Conservation (phyloP, 495 filamentous ascomycete species). For the Usnea hakonensis region DNA sequence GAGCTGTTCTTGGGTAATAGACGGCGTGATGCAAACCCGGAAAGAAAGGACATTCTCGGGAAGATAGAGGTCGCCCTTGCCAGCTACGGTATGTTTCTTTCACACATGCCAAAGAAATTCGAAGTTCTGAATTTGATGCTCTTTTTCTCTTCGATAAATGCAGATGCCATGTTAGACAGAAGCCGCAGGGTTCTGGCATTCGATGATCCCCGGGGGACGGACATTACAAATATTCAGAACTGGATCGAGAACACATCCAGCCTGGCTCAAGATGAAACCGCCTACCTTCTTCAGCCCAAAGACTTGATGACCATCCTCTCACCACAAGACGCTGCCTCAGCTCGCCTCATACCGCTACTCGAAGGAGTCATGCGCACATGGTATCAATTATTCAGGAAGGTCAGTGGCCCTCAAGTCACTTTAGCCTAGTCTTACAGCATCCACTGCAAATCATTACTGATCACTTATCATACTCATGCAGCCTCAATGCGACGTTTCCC, state of each 20-base stretch:
- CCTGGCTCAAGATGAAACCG: conserved; percentile 27
- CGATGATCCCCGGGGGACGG: conserved; percentile 12
- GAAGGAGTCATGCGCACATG: conserved; percentile 25
- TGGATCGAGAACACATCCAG: conserved; percentile 26
- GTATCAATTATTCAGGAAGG: conserved; percentile 24
- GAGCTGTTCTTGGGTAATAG: conserved; percentile 28
- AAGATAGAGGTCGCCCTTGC: conserved; percentile 21
- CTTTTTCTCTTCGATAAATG: neutral
- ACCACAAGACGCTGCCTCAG: conserved; percentile 21
- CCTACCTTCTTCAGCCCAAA: conserved; percentile 25
- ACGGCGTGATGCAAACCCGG: conserved; percentile 27
- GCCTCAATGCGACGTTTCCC: conserved; percentile 17
- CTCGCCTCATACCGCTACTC: conserved; percentile 26
- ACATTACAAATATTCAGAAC: conserved; percentile 27
- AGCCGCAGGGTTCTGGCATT: conserved; percentile 14
- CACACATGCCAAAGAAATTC: neutral
- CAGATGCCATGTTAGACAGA: conserved; percentile 26
- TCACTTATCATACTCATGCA: neutral
- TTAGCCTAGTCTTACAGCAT: no score
- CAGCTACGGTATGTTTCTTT: conserved; percentile 27
- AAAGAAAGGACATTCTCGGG: conserved; percentile 20
- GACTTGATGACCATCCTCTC: conserved; percentile 25
- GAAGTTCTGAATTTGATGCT: neutral
- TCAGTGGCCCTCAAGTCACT: conserved; percentile 6
- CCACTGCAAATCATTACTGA: neutral